A percentile compares a stretch with the other conserved stretches of the same genome.
Conservation (phyloP, 2,329 filamentous ascomycete genomes). For the Diaporthe batatas region DNA sequence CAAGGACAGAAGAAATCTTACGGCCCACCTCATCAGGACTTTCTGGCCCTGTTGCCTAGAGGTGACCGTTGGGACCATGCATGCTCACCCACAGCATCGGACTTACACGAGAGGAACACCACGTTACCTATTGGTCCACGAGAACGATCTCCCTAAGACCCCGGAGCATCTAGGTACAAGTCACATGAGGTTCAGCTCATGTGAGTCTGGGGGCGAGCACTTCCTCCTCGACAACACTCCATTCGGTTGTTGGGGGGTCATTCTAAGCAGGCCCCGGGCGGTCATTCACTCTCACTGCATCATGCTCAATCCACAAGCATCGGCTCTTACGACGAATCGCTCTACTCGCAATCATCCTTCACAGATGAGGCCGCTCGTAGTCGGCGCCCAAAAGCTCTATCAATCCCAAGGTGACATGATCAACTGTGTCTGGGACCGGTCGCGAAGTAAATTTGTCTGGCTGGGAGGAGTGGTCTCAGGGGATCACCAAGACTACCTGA, state of each 20-base stretch:
- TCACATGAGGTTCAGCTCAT: slow-evolving; percentile 16
- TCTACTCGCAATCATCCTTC: too few relatives aligned
- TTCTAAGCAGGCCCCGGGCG: not conserved
- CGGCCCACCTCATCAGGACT: not conserved
- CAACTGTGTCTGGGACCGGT: not conserved
- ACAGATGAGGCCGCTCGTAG: not conserved
- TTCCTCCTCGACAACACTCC: not conserved
- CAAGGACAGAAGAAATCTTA: not conserved
- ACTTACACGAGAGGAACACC: slow-evolving; percentile 6
- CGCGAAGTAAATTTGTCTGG: not conserved
- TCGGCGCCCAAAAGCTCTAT: not conserved
- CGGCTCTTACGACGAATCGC: not conserved
- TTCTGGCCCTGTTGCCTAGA: slow-evolving; percentile 10
- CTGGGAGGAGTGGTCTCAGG: not conserved
- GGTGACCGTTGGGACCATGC: slow-evolving; percentile 21
- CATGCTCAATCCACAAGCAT: not conserved
- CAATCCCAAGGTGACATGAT: not conserved
- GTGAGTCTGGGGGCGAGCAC: slow-evolving; percentile 8
- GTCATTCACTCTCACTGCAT: not conserved
- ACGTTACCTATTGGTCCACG: slow-evolving; percentile 16
- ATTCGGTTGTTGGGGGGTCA: not conserved
- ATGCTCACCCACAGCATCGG: slow-evolving; percentile 15
- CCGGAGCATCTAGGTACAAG: not conserved
- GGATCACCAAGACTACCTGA: not conserved
- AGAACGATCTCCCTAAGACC: slow-evolving; percentile 1